Percentiles rank a stretch among this genome's conserved stretches.
phyloP scores from a whole-genome alignment of 768 basidiomycete genomes.

The Calocybe cyanea region DNA sequence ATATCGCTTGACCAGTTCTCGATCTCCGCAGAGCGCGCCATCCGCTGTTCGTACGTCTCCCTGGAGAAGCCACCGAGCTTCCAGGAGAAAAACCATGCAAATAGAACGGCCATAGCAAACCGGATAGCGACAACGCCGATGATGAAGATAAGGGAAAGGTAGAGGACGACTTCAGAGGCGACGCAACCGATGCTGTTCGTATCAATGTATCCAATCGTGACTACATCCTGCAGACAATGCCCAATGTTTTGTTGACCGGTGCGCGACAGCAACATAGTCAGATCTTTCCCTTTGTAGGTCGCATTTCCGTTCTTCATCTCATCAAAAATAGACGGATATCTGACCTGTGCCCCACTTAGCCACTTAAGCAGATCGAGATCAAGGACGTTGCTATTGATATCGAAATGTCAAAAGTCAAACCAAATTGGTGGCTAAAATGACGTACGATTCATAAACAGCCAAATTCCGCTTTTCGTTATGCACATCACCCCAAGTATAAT shows the following conservation, averaged over 20 bases:
- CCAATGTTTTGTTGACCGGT: constrained; percentile 64
- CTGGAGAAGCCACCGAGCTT: constrained; percentile 88
- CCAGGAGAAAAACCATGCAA: constrained; percentile 98
- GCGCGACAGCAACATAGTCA: constrained; percentile 83
- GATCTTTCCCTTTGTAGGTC: constrained; percentile 77
- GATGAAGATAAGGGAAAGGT: constrained; percentile 94
- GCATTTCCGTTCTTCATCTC: constrained; percentile 64
- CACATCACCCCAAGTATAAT: constrained; percentile 91
- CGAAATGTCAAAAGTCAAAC: constrained; percentile 1
- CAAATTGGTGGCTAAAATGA: constrained; percentile 13
- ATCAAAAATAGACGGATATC: constrained; percentile 82
- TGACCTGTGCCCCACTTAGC: constrained; percentile 78
- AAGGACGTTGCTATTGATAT: constrained; percentile 64
- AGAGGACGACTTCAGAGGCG: constrained; percentile 91
- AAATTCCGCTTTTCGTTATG: constrained; percentile 65
- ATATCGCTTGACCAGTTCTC: constrained; percentile 97
- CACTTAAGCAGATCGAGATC: constrained; percentile 83
- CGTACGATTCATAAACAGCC: constrained; percentile 93
- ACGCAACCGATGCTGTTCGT: constrained; percentile 94
- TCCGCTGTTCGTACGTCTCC: constrained; percentile 90
- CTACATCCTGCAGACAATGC: constrained; percentile 80
- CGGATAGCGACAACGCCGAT: constrained; percentile 94
- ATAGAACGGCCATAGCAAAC: constrained; percentile 95
- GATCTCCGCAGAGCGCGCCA: constrained; percentile 85
- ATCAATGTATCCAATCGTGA: constrained; percentile 92